phyloP scores from a whole-genome alignment of 2,329 filamentous ascomycete species.

The Pyricularia sp. region DNA sequence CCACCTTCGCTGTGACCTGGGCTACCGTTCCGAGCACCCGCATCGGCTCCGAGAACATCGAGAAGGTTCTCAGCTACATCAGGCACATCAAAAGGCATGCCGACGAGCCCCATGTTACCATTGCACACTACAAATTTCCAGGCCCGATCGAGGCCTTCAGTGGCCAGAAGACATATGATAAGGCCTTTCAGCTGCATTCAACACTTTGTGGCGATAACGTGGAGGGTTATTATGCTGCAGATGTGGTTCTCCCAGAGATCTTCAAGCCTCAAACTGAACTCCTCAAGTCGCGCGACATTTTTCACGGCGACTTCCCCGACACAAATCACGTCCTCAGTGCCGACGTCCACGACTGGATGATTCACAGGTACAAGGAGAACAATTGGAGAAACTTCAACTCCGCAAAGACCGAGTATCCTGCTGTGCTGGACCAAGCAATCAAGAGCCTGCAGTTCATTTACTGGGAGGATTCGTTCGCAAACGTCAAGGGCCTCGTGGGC shows the following conservation, averaged over 20 bases:
- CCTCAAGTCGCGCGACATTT: background rate
- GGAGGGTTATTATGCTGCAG: background rate
- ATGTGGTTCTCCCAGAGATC: background rate
- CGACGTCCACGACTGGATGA: background rate
- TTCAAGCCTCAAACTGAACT: background rate
- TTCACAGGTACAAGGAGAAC: background rate
- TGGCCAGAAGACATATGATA: background rate
- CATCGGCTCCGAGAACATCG: background rate
- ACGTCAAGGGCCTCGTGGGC: background rate
- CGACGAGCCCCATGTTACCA: background rate
- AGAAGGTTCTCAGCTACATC: background rate
- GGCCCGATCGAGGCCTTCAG: background rate
- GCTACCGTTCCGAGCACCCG: background rate
- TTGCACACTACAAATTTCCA: background rate
- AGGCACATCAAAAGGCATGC: background rate
- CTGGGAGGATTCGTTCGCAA: background rate
- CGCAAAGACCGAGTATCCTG: background rate
- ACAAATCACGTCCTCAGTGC: background rate
- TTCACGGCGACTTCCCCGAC: background rate
- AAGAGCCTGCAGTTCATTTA: background rate
- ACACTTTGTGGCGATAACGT: background rate
- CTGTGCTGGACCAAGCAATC: background rate
- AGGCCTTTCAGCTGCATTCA: background rate
- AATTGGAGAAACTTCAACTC: background rate
- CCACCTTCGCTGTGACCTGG: background rate